A percentile compares a stretch with the other conserved stretches of the same genome.
phyloP scores from a whole-genome alignment of 2,329 filamentous ascomycete genomes.

The Alternaria consortialis region DNA sequence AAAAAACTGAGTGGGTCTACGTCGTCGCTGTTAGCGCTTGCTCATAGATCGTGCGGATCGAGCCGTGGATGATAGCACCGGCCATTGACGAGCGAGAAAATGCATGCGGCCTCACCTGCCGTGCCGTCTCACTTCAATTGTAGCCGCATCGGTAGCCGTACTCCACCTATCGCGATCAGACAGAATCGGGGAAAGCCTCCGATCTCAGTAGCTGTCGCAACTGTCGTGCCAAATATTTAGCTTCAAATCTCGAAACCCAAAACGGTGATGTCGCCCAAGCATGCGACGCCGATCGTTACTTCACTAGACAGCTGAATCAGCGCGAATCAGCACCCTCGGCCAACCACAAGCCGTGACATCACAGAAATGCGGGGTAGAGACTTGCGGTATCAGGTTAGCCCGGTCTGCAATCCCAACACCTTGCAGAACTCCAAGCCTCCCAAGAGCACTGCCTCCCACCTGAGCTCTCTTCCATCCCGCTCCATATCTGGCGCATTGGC shows the following conservation, averaged over 20 bases:
- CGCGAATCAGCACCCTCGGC: slow-evolving; percentile 3
- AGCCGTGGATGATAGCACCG: not conserved
- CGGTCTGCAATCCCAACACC: slow-evolving; percentile 1
- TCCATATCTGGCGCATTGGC: slow-evolving; percentile 19
- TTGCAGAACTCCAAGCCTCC: slow-evolving; percentile 12
- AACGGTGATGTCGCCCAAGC: slow-evolving; percentile 23
- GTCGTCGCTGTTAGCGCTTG: not conserved
- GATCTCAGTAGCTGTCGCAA: not conserved
- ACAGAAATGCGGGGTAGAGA: slow-evolving; percentile 17
- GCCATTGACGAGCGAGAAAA: not conserved
- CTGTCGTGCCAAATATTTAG: not conserved
- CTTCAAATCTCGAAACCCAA: slow-evolving; percentile 1
- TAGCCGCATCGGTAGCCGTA: slow-evolving; percentile 1
- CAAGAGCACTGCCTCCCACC: slow-evolving; percentile 22
- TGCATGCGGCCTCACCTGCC: slow-evolving; percentile 9
- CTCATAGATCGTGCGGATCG: slow-evolving; percentile 1
- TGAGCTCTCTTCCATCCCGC: slow-evolving; percentile 8
- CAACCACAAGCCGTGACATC: slow-evolving; percentile 8
- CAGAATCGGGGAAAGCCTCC: not conserved
- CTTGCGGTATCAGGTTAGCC: slow-evolving; percentile 13
- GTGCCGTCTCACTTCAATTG: not conserved
- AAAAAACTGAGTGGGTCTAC: not conserved
- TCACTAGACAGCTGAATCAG: slow-evolving; percentile 13
- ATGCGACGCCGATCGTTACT: slow-evolving; percentile 13
- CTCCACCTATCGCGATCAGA: not conserved